These are phyloP conservation scores for Rhodotorula toruloides DNA, from an alignment of 768 basidiomycete genomes.

Conservation along the genomic window DNA sequence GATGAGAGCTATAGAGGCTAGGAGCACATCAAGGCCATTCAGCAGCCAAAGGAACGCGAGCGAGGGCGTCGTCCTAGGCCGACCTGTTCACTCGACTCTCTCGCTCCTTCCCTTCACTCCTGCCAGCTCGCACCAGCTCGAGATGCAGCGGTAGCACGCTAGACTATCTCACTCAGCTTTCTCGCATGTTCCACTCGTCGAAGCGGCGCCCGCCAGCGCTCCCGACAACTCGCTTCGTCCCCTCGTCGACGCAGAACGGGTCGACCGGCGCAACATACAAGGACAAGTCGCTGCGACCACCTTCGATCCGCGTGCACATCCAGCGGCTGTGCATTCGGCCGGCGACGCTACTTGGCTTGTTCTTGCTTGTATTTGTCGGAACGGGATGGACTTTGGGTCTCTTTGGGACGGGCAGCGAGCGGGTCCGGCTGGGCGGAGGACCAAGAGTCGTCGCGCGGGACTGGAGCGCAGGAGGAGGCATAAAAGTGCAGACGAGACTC, in stretches of 20 bases:
- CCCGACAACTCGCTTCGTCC: background rate
- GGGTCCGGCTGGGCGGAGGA: background rate
- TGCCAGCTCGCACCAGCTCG: background rate
- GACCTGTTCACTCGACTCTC: background rate
- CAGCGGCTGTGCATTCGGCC: background rate
- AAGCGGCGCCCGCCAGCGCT: background rate
- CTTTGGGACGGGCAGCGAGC: background rate
- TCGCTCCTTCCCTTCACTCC: background rate
- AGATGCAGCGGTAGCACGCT: no score
- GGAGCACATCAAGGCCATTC: no score
- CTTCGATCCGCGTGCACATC: background rate
- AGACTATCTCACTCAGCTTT: background rate
- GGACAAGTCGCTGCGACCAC: background rate
- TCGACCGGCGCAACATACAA: background rate
- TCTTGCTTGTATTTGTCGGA: background rate
- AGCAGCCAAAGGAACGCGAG: background rate
- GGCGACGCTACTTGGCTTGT: background rate
- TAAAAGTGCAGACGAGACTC: background rate
- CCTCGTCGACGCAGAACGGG: background rate
- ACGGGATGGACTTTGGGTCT: background rate
- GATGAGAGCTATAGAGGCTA: no score
- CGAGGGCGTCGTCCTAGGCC: background rate
- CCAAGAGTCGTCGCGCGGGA: slow-evolving; percentile 4
- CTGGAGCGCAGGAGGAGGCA: background rate
- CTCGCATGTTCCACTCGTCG: background rate